A percentile compares a stretch with the other conserved stretches of the same genome.
Conservation (phyloP, 139 green algal species). For the Haematococcus sp. region DNA sequence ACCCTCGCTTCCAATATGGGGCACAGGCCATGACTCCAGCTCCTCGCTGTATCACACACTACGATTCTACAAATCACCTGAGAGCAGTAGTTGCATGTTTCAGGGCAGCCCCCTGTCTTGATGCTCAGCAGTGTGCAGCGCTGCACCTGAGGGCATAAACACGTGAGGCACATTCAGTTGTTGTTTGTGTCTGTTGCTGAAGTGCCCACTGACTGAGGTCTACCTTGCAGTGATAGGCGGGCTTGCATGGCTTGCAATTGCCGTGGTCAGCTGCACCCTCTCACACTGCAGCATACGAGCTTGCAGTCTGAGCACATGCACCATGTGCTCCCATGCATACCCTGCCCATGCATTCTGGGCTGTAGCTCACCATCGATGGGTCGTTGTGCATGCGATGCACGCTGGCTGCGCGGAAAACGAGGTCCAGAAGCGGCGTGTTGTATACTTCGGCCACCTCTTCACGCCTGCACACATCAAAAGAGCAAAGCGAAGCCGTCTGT, state of each 20-base stretch:
- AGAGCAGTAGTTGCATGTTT: constrained; percentile 96
- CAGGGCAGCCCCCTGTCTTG: constrained; percentile 97
- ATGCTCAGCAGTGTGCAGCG: constrained; percentile 97
- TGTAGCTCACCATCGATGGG: constrained; percentile 71
- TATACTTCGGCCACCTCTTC: constrained; percentile 90
- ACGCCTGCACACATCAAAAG: constrained; percentile 49
- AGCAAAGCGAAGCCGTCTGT: neutral
- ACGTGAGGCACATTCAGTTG: neutral
- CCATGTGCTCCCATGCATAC: neutral
- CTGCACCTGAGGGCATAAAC: constrained; percentile 76
- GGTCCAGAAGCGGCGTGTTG: constrained; percentile 87
- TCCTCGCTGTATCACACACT: too few species aligned
- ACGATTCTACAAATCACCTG: too few species aligned
- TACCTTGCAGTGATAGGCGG: too few species aligned
- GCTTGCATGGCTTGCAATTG: too few species aligned
- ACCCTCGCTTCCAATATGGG: too few species aligned
- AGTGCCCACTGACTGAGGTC: too few species aligned
- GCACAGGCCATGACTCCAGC: too few species aligned
- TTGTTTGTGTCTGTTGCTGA: too few species aligned
- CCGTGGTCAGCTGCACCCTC: too few species aligned
- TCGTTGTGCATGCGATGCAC: constrained; percentile 93
- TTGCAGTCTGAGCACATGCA: neutral
- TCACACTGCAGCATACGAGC: neutral
- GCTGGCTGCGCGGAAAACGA: constrained; percentile 81
- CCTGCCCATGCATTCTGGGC: neutral